Evolutionary conservation across 2,329 filamentous ascomycete genomes (phyloP).

Genomic region (Colletotrichum euphorbiae): DNA sequence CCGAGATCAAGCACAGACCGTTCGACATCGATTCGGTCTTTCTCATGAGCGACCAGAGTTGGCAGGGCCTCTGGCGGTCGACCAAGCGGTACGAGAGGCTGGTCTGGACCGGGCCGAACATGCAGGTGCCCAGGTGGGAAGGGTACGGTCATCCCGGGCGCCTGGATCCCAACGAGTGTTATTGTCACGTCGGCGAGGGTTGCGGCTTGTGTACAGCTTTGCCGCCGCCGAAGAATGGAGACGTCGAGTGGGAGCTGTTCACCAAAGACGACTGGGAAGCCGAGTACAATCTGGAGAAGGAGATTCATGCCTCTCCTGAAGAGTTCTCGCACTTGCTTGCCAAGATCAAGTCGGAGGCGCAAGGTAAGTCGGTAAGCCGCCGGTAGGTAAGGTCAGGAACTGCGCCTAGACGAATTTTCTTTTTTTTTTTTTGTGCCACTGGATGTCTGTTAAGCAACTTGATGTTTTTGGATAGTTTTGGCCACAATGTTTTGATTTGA

Average conservation of each 20-base stretch:
- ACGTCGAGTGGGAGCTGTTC: constrained; percentile 17
- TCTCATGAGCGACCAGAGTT: constrained; percentile 6
- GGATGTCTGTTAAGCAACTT: background rate
- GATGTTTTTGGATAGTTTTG: background rate
- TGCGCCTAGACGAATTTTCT: no score
- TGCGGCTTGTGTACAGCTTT: constrained; percentile 20
- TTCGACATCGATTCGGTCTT: constrained; percentile 11
- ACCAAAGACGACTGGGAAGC: background rate
- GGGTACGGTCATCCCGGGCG: constrained; percentile 9
- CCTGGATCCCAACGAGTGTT: constrained; percentile 21
- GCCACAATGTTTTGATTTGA: background rate
- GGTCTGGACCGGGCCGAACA: constrained; percentile 23
- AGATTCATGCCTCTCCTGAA: background rate
- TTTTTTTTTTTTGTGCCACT: background rate
- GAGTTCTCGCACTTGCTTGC: no score
- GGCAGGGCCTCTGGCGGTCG: constrained; percentile 22
- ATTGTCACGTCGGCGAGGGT: constrained; percentile 12
- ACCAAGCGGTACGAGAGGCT: constrained; percentile 1
- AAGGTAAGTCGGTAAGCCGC: background rate
- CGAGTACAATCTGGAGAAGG: background rate
- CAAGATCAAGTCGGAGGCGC: background rate
- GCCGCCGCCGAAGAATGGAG: background rate
- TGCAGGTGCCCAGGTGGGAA: constrained; percentile 14
- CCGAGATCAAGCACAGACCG: background rate
- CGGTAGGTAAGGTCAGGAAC: no score